Evolutionary conservation across 2,329 filamentous ascomycete species (phyloP).

Genomic region (Triangularia setosa): DNA sequence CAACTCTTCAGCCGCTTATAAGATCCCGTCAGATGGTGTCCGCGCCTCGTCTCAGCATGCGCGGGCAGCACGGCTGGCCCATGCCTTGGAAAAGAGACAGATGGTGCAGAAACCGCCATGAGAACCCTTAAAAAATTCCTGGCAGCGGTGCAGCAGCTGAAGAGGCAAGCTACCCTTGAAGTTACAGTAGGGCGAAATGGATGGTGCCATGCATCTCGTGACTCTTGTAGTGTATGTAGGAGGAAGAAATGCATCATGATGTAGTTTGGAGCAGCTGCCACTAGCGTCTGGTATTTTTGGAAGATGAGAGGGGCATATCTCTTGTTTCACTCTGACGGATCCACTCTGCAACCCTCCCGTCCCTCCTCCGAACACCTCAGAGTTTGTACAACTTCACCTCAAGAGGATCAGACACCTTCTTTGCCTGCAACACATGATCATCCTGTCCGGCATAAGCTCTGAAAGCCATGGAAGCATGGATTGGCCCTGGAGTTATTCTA

Average conservation of each 20-base stretch:
- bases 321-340: constrained; percentile 4
- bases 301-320: constrained; percentile 6
- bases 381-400: not conserved
- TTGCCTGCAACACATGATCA: not conserved
- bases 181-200: not conserved
- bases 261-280: not conserved
- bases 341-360: not conserved
- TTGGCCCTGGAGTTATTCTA: not conserved
- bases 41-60: not conserved
- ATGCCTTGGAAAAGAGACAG: not conserved
- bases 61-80: constrained; percentile 1
- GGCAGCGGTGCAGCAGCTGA: constrained; percentile 1
- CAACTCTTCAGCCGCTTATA: constrained; percentile 4
- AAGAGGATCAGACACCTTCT: not conserved
- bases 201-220: not conserved
- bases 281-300: constrained; percentile 6
- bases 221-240: not conserved
- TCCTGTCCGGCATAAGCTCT: not conserved
- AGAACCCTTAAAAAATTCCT: not conserved
- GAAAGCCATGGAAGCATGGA: not conserved
- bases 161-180: not conserved
- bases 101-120: not conserved
- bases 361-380: not conserved
- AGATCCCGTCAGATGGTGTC: constrained; percentile 4
- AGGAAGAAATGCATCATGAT: not conserved